Evolutionary conservation across 805 yeast species (phyloP).

Genomic region (Hanseniaspora meyeri): DNA sequence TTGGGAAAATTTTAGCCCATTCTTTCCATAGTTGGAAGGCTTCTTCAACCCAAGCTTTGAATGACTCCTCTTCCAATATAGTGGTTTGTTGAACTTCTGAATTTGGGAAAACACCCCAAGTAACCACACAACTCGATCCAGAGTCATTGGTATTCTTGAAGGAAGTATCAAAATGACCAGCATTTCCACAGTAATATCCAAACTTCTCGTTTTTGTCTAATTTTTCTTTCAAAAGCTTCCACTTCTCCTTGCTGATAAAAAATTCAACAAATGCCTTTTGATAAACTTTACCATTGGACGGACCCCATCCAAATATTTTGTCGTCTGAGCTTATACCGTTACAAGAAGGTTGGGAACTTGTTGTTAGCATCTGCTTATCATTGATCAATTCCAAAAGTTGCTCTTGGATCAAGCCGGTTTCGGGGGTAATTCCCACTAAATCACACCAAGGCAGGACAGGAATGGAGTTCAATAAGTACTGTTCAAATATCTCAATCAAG

Average conservation of each 20-base stretch:
- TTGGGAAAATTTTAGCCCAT: slow-evolving; percentile 74
- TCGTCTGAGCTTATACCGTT: slow-evolving; percentile 70
- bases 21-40: slow-evolving; percentile 83
- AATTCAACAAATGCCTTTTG: slow-evolving; percentile 92
- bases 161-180: slow-evolving; percentile 17
- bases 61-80: slow-evolving; percentile 80
- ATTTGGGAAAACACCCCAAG: slow-evolving; percentile 96
- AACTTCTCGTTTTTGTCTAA: slow-evolving; percentile 30
- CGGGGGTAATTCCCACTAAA: slow-evolving; percentile 60
- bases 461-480: slow-evolving; percentile 61
- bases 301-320: slow-evolving; percentile 95
- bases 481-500: slow-evolving; percentile 51
- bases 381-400: slow-evolving; percentile 64
- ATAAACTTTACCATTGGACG: slow-evolving; percentile 71
- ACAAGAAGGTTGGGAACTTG: slow-evolving; percentile 93
- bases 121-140: slow-evolving; percentile 69
- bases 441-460: slow-evolving; percentile 88
- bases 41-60: slow-evolving; percentile 92
- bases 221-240: slow-evolving; percentile 50
- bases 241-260: slow-evolving; percentile 59
- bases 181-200: slow-evolving; percentile 10
- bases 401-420: slow-evolving; percentile 85
- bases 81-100: slow-evolving; percentile 86
- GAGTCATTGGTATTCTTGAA: slow-evolving; percentile 35
- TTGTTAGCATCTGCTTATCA: slow-evolving; percentile 62